Conservation (phyloP, 768 basidiomycete genomes). For the Collybia sp. region DNA sequence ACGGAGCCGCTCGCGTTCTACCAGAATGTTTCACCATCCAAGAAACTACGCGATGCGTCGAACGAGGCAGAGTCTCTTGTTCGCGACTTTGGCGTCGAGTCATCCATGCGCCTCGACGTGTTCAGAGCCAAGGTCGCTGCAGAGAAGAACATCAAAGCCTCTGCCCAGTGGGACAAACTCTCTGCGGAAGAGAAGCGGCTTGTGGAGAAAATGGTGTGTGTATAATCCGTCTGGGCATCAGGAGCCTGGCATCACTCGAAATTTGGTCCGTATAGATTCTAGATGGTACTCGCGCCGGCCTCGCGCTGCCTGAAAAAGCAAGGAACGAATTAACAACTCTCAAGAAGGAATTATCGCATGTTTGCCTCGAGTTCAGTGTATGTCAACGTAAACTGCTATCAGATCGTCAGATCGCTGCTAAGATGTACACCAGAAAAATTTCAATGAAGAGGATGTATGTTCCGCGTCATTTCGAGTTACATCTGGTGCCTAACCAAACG, state of each 20-base stretch:
- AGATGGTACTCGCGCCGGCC: constrained; percentile 77
- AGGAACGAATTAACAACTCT: constrained; percentile 50
- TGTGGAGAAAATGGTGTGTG: constrained; percentile 67
- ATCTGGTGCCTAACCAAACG: not conserved
- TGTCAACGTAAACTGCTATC: constrained; percentile 21
- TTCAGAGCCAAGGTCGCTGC: constrained; percentile 70
- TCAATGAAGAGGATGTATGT: constrained; percentile 80
- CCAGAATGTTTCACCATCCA: constrained; percentile 72
- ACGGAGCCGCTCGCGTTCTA: constrained; percentile 71
- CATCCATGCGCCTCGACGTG: constrained; percentile 78
- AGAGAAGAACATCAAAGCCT: constrained; percentile 59
- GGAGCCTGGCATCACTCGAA: not conserved
- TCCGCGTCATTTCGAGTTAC: not conserved
- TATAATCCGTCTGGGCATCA: not conserved
- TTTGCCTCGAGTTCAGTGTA: constrained; percentile 76
- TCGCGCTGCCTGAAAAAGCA: constrained; percentile 65
- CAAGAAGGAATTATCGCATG: constrained; percentile 75
- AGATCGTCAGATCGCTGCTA: constrained; percentile 1
- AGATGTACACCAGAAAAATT: constrained; percentile 60
- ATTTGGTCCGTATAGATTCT: constrained; percentile 35
- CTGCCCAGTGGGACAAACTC: constrained; percentile 58
- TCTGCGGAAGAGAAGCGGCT: constrained; percentile 66
- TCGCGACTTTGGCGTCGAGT: constrained; percentile 70
- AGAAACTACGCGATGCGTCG: constrained; percentile 78
- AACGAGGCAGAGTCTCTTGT: constrained; percentile 68